Conservation (phyloP, 1,139 yeast species). For the Pichia sp. region DNA sequence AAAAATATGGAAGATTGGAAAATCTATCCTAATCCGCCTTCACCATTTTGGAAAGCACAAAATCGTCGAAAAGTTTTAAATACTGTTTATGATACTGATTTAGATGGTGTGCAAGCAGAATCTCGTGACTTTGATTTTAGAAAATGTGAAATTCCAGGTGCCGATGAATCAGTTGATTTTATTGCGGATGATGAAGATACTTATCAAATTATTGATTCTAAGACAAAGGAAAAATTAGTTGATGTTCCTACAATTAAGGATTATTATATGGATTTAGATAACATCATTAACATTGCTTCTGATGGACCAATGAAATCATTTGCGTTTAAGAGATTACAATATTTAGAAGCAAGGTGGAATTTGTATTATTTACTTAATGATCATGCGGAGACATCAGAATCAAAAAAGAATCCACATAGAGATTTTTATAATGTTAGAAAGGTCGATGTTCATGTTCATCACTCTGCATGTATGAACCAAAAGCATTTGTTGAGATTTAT, state of each 20-base stretch:
- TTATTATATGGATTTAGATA: conserved; percentile 75
- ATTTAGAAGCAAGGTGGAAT: conserved; percentile 95
- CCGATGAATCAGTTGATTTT: conserved; percentile 43
- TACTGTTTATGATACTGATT: conserved; percentile 5
- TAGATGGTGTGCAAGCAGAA: conserved; percentile 14
- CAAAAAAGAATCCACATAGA: conserved; percentile 83
- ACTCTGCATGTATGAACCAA: conserved; percentile 98
- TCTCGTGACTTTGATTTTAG: conserved; percentile 52
- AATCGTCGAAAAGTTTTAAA: conserved; percentile 13
- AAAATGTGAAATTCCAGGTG: conserved; percentile 61
- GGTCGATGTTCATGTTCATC: conserved; percentile 98
- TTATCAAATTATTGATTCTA: conserved; percentile 39
- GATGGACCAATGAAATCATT: conserved; percentile 98
- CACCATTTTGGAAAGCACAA: conserved; percentile 78
- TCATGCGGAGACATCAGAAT: conserved; percentile 84
- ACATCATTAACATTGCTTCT: conserved; percentile 62
- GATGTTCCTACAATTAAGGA: conserved; percentile 75
- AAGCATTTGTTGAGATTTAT: conserved; percentile 91
- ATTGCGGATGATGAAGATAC: conserved; percentile 57
- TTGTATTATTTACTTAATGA: conserved; percentile 81
- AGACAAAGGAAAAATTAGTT: conserved; percentile 34
- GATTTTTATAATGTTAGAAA: conserved; percentile 97
- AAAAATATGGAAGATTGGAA: conserved; percentile 67
- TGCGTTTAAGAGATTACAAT: conserved; percentile 89
- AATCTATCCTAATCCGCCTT: conserved; percentile 91